Evolutionary conservation across 75 land plant species (phyloP).

Genomic region (Pinus albicaulis): DNA sequence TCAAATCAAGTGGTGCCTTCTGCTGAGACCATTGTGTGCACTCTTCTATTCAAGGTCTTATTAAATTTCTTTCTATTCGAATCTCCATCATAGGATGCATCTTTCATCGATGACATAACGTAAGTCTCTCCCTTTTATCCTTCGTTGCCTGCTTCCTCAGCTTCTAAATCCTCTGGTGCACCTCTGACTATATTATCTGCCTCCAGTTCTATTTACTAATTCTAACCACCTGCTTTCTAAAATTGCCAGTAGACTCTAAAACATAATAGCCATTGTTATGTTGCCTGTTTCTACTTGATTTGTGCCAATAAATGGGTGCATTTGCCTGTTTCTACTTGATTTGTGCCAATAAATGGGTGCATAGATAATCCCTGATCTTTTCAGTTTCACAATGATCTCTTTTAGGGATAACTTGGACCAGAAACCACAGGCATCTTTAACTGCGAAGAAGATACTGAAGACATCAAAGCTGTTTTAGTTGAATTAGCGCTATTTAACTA

Average conservation of each 20-base stretch:
- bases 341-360: not conserved
- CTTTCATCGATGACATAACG: not conserved
- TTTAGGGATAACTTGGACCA: not conserved
- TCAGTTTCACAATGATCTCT: not conserved
- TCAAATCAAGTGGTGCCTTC: not conserved
- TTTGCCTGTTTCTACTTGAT: not conserved
- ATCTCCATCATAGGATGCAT: not conserved
- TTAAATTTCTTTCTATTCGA: not conserved
- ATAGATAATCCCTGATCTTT: not conserved
- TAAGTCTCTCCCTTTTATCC: not conserved
- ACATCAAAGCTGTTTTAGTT: not conserved
- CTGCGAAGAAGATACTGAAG: not conserved
- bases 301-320: not conserved
- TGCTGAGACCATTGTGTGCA: not conserved
- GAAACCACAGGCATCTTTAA: not conserved
- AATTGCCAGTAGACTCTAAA: not conserved
- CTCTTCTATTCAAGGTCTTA: not conserved
- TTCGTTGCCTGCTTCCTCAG: not conserved
- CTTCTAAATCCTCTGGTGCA: not conserved
- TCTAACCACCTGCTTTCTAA: not conserved
- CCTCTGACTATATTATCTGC: not conserved
- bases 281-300: not conserved
- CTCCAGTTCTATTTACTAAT: not conserved
- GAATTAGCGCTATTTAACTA: not conserved
- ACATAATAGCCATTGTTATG: not conserved